Base-by-base conservation (phyloP, 441 rosid species). In the Populus hybrid region DNA sequence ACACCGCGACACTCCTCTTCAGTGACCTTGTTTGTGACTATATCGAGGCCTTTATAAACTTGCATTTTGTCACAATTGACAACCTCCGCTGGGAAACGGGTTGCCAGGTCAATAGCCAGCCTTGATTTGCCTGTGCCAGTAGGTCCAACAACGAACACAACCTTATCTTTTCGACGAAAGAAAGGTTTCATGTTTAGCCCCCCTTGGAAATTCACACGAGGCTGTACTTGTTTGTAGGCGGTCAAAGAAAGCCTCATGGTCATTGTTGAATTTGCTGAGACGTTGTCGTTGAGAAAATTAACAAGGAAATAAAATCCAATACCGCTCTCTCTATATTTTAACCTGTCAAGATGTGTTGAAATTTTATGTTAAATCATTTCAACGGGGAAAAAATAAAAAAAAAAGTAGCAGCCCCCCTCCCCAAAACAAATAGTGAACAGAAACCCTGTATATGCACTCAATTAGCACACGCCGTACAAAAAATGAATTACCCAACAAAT, bases 121-220 rank as follows among this genome's bases (percentile, higher is more conserved):
- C 89, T 87, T n/a, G 98, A 93, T 70, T 93, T 93, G 0, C 98
- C 97, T 5, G 94, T 90, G 63, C 94, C 97, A 4, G 93, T 92
- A 8, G 94, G 92, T 1, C 98, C 97, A 73, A 93, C 87, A 0
- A 92, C 90, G 76, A 90, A 90, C n/a, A 89, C 85, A 0, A 90
- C 89, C 88, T 90, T 93, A 67, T 87, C 87, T 85, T 90, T 87
- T 24, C 88, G 84, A 35, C 84, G 88, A 77, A 86, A 88, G 76
- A 86, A 88, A 0, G 83, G 83, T 20, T 87, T 82, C 79, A 81
- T 69, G 70, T 80, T 77, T 68, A 82, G 50, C 3, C 74, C 78
- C 4, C 77, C 84, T 57, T 82, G 88, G 80, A 88, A 91, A 46
- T 71, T 87, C 71, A 87, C 85, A 2, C 82, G 82, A n/a, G 93